Evolutionary conservation across 495 filamentous ascomycete genomes (phyloP), one percentile per base, ranked within the genome.

Genomic region (Penicillium diatomitis): DNA sequence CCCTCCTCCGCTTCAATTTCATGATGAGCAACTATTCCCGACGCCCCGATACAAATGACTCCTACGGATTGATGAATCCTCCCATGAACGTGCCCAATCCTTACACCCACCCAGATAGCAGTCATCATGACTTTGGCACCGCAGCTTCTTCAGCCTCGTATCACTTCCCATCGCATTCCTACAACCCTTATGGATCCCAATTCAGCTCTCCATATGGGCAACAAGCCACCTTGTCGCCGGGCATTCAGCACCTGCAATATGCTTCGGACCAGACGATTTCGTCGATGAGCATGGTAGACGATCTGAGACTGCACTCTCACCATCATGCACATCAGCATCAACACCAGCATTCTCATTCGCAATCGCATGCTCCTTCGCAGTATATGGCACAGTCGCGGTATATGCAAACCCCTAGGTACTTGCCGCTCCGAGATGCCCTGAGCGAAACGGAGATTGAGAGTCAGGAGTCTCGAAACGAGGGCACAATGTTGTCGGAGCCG

Each of bases 381-480:
- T 71, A 65, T 41, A 59, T 72, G 38, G 39, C 66, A 9, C 63
- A 66, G 8, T 41, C 65, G 8, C 63, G 69, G 5, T 74, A 68
- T 47, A 46, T 68, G 8, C 62, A 69, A 28, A 61, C 62, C 0
- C 55, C 65, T 12, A 57, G 68, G 20, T 69, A 70, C 50, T 46
- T 68, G 9, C 65, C 68, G 9, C 53, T 65, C 29, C 64, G 63
- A 3, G 66, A 71, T 43, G 55, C 63, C 9, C 54, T 67, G 33
- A 44, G 53, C 34, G 68, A 69, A 8, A 57, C 56, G 10, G 72
- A 72, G 29, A 69, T 73, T 32, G 72, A 75, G 57, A 66, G 58
- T 40, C 72, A 75, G 50, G 67, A 71, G 27, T 74, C 70, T 34
- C 56, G 53, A 28, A 72, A 74, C 43, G 69, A 72, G 50, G 52